Evolutionary conservation across 768 basidiomycete genomes (phyloP).

Genomic region (Sutorius australiensis): DNA sequence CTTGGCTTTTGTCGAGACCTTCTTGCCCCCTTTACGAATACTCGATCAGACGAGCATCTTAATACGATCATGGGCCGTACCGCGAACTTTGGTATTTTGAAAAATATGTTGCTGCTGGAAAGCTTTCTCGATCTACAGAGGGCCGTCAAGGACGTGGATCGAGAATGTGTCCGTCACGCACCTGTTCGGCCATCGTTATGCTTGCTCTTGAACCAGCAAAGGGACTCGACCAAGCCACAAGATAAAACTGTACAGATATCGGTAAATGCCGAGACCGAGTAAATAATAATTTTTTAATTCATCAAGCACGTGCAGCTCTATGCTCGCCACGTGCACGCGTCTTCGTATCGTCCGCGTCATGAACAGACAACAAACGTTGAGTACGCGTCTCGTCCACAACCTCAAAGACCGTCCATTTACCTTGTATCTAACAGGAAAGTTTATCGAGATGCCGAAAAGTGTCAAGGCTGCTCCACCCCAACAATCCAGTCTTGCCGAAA

Average conservation of each 20-base stretch:
- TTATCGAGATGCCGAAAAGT: slow-evolving; percentile 69
- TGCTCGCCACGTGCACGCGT: slow-evolving; percentile 24
- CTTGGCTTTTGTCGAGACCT: slow-evolving; percentile 91
- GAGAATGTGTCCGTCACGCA: slow-evolving; percentile 25
- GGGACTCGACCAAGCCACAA: slow-evolving; percentile 33
- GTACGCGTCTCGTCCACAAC: slow-evolving; percentile 32
- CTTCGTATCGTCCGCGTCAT: slow-evolving; percentile 34
- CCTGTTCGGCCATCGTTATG: slow-evolving; percentile 59
- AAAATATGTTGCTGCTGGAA: slow-evolving; percentile 98
- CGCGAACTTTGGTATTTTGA: slow-evolving; percentile 92
- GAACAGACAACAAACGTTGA: slow-evolving; percentile 73
- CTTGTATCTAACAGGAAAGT: slow-evolving; percentile 49
- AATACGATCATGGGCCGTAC: slow-evolving; percentile 47
- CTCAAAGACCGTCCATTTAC: background rate
- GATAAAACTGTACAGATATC: slow-evolving; percentile 38
- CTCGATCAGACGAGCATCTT: slow-evolving; percentile 8
- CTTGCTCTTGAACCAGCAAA: slow-evolving; percentile 4
- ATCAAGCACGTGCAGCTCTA: background rate
- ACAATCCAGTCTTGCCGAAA: slow-evolving; percentile 72
- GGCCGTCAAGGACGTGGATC: background rate
- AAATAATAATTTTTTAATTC: background rate
- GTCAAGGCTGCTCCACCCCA: slow-evolving; percentile 66
- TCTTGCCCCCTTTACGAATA: slow-evolving; percentile 62
- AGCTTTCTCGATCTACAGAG: slow-evolving; percentile 83
- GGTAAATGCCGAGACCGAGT: slow-evolving; percentile 30